phyloP scores from a whole-genome alignment of 2,329 filamentous ascomycete species.

The Epicoccum sorghinum region DNA sequence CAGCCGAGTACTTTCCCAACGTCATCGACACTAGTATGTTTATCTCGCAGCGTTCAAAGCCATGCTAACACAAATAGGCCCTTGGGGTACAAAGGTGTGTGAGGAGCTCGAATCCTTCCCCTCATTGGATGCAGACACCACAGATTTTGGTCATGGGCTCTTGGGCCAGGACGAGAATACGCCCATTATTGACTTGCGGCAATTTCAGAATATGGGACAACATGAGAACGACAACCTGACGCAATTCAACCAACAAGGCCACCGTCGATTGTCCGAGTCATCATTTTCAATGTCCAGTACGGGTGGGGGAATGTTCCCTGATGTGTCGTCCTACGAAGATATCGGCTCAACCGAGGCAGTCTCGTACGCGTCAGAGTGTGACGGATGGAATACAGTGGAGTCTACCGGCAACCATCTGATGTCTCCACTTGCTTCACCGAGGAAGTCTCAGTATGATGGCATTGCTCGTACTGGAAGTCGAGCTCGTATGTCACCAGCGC shows the following conservation, averaged over 20 bases:
- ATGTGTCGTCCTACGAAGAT: conserved; percentile 74
- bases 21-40: conserved; percentile 48
- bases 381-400: conserved; percentile 69
- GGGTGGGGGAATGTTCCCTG: conserved; percentile 63
- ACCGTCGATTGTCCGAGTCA: conserved; percentile 72
- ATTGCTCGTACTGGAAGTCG: conserved; percentile 62
- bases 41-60: neutral
- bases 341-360: conserved; percentile 72
- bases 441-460: conserved; percentile 62
- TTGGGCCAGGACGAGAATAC: conserved; percentile 49
- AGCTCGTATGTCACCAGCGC: conserved; percentile 73
- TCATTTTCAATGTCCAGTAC: conserved; percentile 73
- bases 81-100: conserved; percentile 49
- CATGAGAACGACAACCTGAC: conserved; percentile 39
- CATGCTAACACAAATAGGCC: conserved; percentile 38
- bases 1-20: conserved; percentile 43
- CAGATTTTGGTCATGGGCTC: conserved; percentile 46
- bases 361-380: conserved; percentile 65
- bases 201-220: conserved; percentile 42
- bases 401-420: conserved; percentile 69
- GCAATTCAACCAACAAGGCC: conserved; percentile 55
- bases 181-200: conserved; percentile 49
- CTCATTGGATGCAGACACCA: conserved; percentile 47
- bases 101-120: conserved; percentile 48
- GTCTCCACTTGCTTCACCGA: conserved; percentile 75